These are phyloP conservation scores for Teratosphaeria gauchensis DNA, from an alignment of 2,329 filamentous ascomycete genomes.

Conservation along the genomic window DNA sequence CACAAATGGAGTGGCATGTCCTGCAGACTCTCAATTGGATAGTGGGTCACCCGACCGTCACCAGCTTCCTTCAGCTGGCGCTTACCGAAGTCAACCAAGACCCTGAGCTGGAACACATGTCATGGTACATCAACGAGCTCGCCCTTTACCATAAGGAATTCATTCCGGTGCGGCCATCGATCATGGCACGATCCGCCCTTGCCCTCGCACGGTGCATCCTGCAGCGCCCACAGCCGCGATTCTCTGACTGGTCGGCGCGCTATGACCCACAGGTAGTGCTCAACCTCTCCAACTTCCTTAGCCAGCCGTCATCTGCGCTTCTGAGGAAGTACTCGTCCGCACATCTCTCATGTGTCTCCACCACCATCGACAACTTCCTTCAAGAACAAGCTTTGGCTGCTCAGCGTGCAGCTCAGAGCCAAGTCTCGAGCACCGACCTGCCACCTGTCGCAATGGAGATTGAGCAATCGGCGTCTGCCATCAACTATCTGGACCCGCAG, in stretches of 20 bases:
- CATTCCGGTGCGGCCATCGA: slow-evolving; percentile 81
- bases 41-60: slow-evolving; percentile 90
- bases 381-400: slow-evolving; percentile 43
- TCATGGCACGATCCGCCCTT: slow-evolving; percentile 79
- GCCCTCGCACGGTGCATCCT: slow-evolving; percentile 81
- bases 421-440: slow-evolving; percentile 8
- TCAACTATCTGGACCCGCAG: slow-evolving; percentile 53
- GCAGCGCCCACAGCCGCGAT: slow-evolving; percentile 61
- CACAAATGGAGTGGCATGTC: slow-evolving; percentile 99
- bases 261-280: slow-evolving; percentile 59
- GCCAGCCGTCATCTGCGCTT: slow-evolving; percentile 58
- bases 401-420: slow-evolving; percentile 21
- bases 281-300: slow-evolving; percentile 54
- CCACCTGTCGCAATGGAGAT: slow-evolving; percentile 13
- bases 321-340: slow-evolving; percentile 59
- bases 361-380: slow-evolving; percentile 57
- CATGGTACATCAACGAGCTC: slow-evolving; percentile 88
- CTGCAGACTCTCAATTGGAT: slow-evolving; percentile 95
- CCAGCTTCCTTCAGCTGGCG: slow-evolving; percentile 84
- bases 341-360: slow-evolving; percentile 55
- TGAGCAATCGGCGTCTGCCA: slow-evolving; percentile 15
- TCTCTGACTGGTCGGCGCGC: slow-evolving; percentile 64
- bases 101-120: slow-evolving; percentile 86
- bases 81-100: slow-evolving; percentile 67
- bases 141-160: slow-evolving; percentile 95